Evolutionary conservation across 1,284 basidiomycete species (phyloP), one percentile per base, ranked within the genome.

Genomic region (Afroboletus lepidellus): DNA sequence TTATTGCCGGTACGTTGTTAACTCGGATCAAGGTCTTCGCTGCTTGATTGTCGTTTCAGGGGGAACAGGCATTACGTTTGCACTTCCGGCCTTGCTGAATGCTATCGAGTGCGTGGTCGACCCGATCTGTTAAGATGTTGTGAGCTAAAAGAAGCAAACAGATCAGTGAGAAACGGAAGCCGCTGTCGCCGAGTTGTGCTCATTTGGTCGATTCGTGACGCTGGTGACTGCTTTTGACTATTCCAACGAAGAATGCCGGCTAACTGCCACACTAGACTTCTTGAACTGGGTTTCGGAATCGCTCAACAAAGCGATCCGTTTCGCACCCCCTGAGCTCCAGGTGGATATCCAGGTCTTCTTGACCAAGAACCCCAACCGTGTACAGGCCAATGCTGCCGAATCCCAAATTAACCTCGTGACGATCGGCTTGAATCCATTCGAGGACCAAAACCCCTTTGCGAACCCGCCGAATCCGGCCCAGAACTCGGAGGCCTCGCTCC

Each of bases 11-110:
- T 66, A 41, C 18, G 57, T 59, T 30, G 18, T 41, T 2, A 11
- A 8, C n/a, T 36, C 3, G 6, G n/a, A 20, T 18, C 2, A 11
- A 18, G 30, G 3, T 16, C 15, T 21, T 27, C 27, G 12, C 5
- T 27, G 15, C 16, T 41, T 47, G 24, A 48, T 30, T 37, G 3
- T 21, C 9, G 8, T 43, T 49, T 25, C 6, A 67, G 69, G 73
- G 24, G 74, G 73, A 7, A 71, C 72, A 12, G 73, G 73, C 1
- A 60, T 76, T 18, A 69, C 73, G 1, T 74, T 71, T 46, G 64
- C 66, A 15, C 55, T 74, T 2, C 70, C 74, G 0, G 56, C 71
- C n/a, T 58, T 75, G n/a, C 55, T 73, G 30, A 66, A 71, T 45
- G 48, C 70, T 8, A 55, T 76, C 20, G 58, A 69, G 72, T 71